Percentiles rank a stretch among this genome's conserved stretches.
phyloP scores from a whole-genome alignment of 768 basidiomycete species.

The Suillus decipiens region DNA sequence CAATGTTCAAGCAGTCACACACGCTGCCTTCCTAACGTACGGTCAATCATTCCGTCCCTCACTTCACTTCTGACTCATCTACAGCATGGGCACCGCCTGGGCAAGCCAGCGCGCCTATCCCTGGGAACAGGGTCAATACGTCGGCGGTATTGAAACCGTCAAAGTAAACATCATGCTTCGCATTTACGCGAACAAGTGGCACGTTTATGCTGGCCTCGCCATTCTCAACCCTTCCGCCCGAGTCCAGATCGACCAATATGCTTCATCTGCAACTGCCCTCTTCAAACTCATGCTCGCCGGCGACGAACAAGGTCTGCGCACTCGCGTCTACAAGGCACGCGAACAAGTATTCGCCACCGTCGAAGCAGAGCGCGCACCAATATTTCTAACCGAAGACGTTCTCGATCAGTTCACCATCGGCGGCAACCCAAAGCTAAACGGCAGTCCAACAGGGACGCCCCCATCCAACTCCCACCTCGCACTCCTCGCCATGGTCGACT shows the following conservation, averaged over 20 bases:
- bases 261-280: constrained; percentile 80
- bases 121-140: constrained; percentile 95
- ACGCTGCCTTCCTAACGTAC: constrained; percentile 95
- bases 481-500: constrained; percentile 97
- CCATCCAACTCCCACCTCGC: constrained; percentile 87
- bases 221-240: constrained; percentile 93
- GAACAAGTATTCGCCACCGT: constrained; percentile 72
- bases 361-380: constrained; percentile 47
- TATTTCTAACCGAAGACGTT: constrained; percentile 81
- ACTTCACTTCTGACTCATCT: constrained; percentile 7
- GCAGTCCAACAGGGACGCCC: constrained; percentile 15
- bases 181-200: constrained; percentile 97
- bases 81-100: constrained; percentile 99
- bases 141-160: constrained; percentile 96
- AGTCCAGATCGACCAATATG: constrained; percentile 88
- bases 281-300: constrained; percentile 92
- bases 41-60: constrained; percentile 8
- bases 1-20: constrained; percentile 97
- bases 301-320: constrained; percentile 55
- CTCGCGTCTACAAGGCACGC: constrained; percentile 73
- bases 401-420: constrained; percentile 91
- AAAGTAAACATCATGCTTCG: constrained; percentile 95
- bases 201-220: constrained; percentile 98
- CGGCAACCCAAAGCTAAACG: constrained; percentile 24
- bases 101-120: constrained; percentile 74